Evolutionary conservation across 345 rosid genomes (phyloP), one percentile per base, ranked within the genome.

Genomic region (Adansonia digitata): DNA sequence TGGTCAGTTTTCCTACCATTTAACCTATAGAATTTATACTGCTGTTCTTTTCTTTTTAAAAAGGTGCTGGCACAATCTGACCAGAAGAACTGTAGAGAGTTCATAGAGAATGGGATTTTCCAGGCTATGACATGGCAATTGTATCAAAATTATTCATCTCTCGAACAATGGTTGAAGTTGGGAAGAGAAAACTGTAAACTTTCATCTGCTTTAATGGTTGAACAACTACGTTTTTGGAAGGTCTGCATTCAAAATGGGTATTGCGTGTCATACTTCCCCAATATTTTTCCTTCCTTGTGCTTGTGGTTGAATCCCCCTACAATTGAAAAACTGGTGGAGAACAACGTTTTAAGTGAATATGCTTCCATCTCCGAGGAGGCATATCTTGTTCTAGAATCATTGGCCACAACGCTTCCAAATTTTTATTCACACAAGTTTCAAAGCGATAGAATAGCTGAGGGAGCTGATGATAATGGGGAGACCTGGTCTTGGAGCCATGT

Each of bases 401-500:
- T 92, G 81, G 90, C 94, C 26, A 75, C 74, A 77, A 86, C 82
- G 45, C 98, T 94, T 81, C 97, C 97, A 66, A 81, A 77, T 74
- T 77, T 92, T 82, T 85, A 79, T 80, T 72, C 81, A 29, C 86
- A 83, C 74, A 77, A 80, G 77, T 46, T 68, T 71, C 70, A 9
- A 5, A 73, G 53, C 72, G 77, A 74, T 71, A 60, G 78, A 71
- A 65, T 43, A 13, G 37, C 71, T 15, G 74, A 83, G 42, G 63
- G 12, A 69, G 66, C 71, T 74, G 75, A 68, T 42, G 43, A 75
- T 76, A 71, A 79, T 14, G 66, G 34, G 64, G 92, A 80, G 77
- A 76, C 74, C 60, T 94, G 97, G 97, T 88, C 90, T 75, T 94
- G 98, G 98, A 86, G 84, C 73, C 86, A 84, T 79, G 94, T 88